phyloP scores from a whole-genome alignment of 495 filamentous ascomycete species.

The Penicillium samsonianum region DNA sequence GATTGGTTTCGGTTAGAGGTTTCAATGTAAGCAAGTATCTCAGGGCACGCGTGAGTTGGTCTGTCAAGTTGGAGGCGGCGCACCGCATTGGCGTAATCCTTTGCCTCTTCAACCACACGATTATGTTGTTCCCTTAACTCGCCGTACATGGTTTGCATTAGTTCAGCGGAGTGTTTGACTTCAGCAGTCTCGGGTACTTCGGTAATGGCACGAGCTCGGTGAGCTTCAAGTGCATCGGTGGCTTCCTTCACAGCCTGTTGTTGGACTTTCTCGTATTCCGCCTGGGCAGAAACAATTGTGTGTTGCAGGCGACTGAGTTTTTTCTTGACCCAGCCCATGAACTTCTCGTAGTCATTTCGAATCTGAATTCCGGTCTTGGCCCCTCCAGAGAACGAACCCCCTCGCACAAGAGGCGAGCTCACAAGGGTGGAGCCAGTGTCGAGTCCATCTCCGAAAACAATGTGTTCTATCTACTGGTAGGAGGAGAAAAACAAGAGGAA shows the following conservation, averaged over 20 bases:
- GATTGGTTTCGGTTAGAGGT: neutral
- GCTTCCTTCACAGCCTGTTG: no score
- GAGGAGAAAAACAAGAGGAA: no score
- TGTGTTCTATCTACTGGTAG: no score
- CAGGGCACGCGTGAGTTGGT: neutral
- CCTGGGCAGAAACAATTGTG: neutral
- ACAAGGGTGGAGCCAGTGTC: neutral
- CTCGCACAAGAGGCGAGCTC: neutral
- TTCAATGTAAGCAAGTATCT: neutral
- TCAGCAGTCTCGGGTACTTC: neutral
- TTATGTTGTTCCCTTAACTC: neutral
- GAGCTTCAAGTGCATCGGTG: no score
- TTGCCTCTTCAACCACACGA: neutral
- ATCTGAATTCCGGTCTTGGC: neutral
- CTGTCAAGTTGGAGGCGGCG: neutral
- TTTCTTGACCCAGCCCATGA: neutral
- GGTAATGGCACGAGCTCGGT: neutral
- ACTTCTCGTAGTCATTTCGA: neutral
- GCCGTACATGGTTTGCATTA: neutral
- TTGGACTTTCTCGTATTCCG: neutral
- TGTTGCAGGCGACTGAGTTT: neutral
- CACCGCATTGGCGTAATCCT: neutral
- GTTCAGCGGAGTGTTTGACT: neutral
- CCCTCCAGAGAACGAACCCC: neutral
- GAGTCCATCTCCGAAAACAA: neutral